These are phyloP conservation scores for Rhododendron simsii DNA, from an alignment of 148 eudicot species.

Conservation along the genomic window DNA sequence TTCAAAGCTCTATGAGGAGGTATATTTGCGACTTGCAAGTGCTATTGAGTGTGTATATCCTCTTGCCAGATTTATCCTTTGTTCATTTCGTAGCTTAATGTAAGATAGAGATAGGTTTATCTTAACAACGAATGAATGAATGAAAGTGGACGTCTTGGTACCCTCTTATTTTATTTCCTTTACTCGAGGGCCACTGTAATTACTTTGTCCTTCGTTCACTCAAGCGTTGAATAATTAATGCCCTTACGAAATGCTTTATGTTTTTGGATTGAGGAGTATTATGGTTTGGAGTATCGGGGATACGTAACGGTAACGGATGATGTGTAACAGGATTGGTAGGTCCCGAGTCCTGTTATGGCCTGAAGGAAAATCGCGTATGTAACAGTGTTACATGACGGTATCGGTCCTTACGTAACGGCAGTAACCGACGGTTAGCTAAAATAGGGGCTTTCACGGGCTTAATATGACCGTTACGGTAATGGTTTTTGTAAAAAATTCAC, in stretches of 20 bases:
- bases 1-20: slow-evolving; percentile 75
- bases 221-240: background rate
- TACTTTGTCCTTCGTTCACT: background rate
- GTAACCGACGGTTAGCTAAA: too few species aligned
- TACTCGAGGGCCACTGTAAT: background rate
- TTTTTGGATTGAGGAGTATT: background rate
- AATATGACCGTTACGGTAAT: background rate
- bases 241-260: background rate
- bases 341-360: background rate
- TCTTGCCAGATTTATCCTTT: background rate
- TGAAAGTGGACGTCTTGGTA: background rate
- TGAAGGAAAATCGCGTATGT: too few species aligned
- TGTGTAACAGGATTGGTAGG: background rate
- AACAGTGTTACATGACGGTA: background rate
- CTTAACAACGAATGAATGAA: too few species aligned
- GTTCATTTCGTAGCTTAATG: background rate
- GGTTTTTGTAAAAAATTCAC: too few species aligned
- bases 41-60: background rate
- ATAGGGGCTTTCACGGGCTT: background rate
- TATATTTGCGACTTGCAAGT: slow-evolving; percentile 19
- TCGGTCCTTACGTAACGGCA: too few species aligned
- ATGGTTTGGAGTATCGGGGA: too few species aligned
- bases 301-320: too few species aligned
- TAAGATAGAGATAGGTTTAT: too few species aligned
- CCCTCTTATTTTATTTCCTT: background rate